Conservation (phyloP, 2,329 filamentous ascomycete genomes). For the Myriosclerotinia duriaeana region DNA sequence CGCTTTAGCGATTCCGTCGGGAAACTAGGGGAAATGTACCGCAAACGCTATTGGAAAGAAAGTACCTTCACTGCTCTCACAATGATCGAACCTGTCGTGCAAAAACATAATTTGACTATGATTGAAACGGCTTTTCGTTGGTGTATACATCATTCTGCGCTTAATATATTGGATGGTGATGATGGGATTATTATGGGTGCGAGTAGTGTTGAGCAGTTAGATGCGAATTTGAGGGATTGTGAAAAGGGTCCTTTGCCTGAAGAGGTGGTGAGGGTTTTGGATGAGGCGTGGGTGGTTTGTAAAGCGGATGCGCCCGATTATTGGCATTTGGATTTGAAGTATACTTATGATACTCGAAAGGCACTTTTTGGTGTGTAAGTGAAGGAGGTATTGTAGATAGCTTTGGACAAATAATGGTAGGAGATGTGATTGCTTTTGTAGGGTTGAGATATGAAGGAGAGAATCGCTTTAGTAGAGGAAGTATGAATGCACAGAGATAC, state of each 20-base stretch:
- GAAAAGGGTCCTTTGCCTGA: constrained; percentile 59
- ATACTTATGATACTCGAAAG: constrained; percentile 35
- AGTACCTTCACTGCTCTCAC: constrained; percentile 60
- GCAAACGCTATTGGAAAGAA: constrained; percentile 62
- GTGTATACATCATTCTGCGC: constrained; percentile 56
- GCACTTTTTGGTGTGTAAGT: constrained; percentile 30
- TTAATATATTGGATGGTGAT: constrained; percentile 51
- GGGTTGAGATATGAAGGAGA: too few species aligned
- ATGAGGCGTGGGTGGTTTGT: constrained; percentile 61
- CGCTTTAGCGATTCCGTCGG: constrained; percentile 61
- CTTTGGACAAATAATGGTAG: too few species aligned
- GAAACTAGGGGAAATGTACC: constrained; percentile 51
- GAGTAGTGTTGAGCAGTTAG: constrained; percentile 44
- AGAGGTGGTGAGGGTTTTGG: constrained; percentile 61
- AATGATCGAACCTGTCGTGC: constrained; percentile 58
- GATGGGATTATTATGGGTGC: constrained; percentile 47
- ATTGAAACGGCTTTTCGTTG: constrained; percentile 62
- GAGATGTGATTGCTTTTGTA: too few species aligned
- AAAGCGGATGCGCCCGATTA: constrained; percentile 48
- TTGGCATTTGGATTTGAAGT: constrained; percentile 40
- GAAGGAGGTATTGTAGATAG: neutral
- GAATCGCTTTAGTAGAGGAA: too few species aligned
- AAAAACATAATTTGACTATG: constrained; percentile 58
- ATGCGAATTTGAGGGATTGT: constrained; percentile 46
- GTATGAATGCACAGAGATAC: too few species aligned